Evolutionary conservation across 495 filamentous ascomycete genomes (phyloP).

Genomic region (Talaromyces ruber): DNA sequence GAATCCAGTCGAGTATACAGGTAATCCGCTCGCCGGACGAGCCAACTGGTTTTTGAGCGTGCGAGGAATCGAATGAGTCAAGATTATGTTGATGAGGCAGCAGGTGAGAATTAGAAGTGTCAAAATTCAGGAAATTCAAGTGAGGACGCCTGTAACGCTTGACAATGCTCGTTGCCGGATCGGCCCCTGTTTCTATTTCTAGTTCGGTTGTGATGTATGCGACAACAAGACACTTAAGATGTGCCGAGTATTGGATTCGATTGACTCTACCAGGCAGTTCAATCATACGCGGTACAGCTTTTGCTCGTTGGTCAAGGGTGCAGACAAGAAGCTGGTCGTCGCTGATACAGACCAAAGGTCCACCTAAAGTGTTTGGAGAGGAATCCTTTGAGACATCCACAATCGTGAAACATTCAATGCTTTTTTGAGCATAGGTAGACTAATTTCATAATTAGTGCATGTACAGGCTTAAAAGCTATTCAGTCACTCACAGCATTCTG

Average conservation of each 20-base stretch:
- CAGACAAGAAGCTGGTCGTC: conserved; percentile 33
- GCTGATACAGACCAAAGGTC: conserved; percentile 33
- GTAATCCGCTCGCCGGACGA: conserved; percentile 38
- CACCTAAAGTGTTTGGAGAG: conserved; percentile 11
- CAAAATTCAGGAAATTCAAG: conserved; percentile 35
- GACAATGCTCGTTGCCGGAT: conserved; percentile 8
- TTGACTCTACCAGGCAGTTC: conserved; percentile 31
- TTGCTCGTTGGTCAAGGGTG: conserved; percentile 21
- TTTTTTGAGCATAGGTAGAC: conserved; percentile 32
- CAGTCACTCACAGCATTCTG: conserved; percentile 30
- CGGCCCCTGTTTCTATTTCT: conserved; percentile 11
- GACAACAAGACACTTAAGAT: conserved; percentile 32
- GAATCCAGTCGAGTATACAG: conserved; percentile 43
- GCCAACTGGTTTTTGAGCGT: conserved; percentile 24
- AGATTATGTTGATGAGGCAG: neutral
- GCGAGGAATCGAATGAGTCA: neutral
- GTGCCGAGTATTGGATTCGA: conserved; percentile 31
- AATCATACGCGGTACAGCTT: conserved; percentile 35
- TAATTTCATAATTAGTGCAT: conserved; percentile 7
- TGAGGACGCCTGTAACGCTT: conserved; percentile 22
- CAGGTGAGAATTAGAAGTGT: conserved; percentile 9
- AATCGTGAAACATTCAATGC: conserved; percentile 24
- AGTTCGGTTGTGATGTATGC: conserved; percentile 22
- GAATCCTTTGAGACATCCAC: conserved; percentile 9
- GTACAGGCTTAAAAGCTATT: neutral